Evolutionary conservation across 2,329 filamentous ascomycete genomes (phyloP).

Genomic region (Cryphonectria naterciae): DNA sequence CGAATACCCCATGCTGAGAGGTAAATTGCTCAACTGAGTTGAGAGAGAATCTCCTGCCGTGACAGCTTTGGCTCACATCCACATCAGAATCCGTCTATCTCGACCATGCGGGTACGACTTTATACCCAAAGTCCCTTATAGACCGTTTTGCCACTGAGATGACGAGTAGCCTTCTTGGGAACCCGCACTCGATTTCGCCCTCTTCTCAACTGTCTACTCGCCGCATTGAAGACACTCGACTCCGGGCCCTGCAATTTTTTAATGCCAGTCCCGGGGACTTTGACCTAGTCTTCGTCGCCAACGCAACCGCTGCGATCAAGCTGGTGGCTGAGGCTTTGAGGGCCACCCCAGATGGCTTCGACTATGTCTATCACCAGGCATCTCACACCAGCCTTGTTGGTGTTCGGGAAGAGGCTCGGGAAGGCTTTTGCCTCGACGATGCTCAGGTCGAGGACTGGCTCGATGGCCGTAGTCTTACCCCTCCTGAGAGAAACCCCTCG

Average conservation of each 20-base stretch:
- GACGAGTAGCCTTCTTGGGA: slow-evolving; percentile 79
- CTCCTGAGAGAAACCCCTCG: slow-evolving; percentile 30
- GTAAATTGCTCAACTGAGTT: slow-evolving; percentile 43
- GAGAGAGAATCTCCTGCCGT: background rate
- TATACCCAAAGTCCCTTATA: slow-evolving; percentile 79
- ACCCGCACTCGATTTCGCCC: slow-evolving; percentile 85
- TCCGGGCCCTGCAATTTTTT: slow-evolving; percentile 75
- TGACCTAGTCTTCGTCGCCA: slow-evolving; percentile 86
- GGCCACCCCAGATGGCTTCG: slow-evolving; percentile 70
- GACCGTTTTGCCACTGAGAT: slow-evolving; percentile 80
- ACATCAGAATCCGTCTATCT: slow-evolving; percentile 74
- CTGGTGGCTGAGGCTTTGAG: slow-evolving; percentile 78
- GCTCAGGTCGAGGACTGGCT: slow-evolving; percentile 69
- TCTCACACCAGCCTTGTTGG: slow-evolving; percentile 89
- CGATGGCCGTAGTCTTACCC: slow-evolving; percentile 40
- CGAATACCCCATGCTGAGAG: slow-evolving; percentile 73
- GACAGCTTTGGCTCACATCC: slow-evolving; percentile 9
- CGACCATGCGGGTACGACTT: slow-evolving; percentile 93
- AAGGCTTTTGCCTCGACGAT: slow-evolving; percentile 70
- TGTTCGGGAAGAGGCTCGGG: slow-evolving; percentile 69
- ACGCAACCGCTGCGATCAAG: slow-evolving; percentile 86
- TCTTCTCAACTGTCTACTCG: slow-evolving; percentile 78
- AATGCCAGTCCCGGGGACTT: slow-evolving; percentile 80
- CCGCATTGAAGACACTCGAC: slow-evolving; percentile 75
- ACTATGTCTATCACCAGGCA: slow-evolving; percentile 81